Conservation (phyloP, 2,329 filamentous ascomycete genomes). For the Fusarium begoniae region DNA sequence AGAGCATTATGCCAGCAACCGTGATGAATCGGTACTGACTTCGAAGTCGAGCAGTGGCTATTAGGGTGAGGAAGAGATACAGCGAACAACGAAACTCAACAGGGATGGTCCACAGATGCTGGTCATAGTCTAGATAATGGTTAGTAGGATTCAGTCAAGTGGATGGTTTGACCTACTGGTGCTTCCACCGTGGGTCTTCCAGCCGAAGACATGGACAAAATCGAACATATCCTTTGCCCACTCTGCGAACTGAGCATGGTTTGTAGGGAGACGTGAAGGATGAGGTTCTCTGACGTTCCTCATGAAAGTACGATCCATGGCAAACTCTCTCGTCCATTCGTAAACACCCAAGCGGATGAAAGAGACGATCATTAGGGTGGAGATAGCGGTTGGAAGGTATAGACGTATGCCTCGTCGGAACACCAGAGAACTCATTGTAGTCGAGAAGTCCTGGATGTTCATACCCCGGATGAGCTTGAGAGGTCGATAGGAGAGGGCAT, state of each 20-base stretch:
- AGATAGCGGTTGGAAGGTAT: constrained; percentile 60
- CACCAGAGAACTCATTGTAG: constrained; percentile 58
- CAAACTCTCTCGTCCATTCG: constrained; percentile 59
- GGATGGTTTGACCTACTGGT: constrained; percentile 47
- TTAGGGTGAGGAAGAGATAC: constrained; percentile 62
- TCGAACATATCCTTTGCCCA: constrained; percentile 60
- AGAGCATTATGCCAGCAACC: constrained; percentile 54
- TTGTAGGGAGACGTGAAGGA: constrained; percentile 50
- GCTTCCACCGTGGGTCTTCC: constrained; percentile 58
- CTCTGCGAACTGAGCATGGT: constrained; percentile 53
- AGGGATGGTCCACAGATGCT: constrained; percentile 71
- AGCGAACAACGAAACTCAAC: constrained; percentile 68
- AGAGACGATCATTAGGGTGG: constrained; percentile 58
- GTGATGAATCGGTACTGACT: constrained; percentile 53
- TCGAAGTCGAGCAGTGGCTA: constrained; percentile 60
- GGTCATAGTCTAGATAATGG: constrained; percentile 55
- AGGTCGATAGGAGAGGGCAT: constrained; percentile 65
- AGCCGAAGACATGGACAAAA: constrained; percentile 62
- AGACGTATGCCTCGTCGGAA: constrained; percentile 63
- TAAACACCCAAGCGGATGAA: constrained; percentile 58
- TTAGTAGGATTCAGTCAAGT: not conserved
- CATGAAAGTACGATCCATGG: constrained; percentile 53
- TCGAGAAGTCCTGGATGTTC: constrained; percentile 52
- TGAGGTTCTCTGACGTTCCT: constrained; percentile 61
- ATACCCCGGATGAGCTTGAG: constrained; percentile 56